phyloP scores from a whole-genome alignment of 2,329 filamentous ascomycete genomes.

The Fusarium circinatum region DNA sequence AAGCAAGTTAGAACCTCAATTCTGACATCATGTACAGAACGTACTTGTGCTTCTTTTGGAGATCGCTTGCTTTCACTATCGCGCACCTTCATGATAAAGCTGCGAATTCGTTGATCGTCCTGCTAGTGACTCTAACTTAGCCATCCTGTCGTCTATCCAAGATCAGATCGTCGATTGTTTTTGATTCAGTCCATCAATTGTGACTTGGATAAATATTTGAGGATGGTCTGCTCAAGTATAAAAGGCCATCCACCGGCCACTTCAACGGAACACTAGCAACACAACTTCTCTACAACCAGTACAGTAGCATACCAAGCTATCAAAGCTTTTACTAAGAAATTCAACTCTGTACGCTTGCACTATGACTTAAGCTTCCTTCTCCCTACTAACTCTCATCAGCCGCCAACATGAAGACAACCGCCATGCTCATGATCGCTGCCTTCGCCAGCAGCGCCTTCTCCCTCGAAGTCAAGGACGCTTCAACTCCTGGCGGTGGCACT shows the following conservation, averaged over 20 bases:
- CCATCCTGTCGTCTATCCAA: accelerated
- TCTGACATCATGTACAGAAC: not conserved
- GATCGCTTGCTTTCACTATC: too few relatives aligned
- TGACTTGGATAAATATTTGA: accelerated
- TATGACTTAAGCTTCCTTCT: accelerated
- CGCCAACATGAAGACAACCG: not conserved
- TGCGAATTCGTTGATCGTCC: not conserved
- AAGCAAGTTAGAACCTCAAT: accelerated
- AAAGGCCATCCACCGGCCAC: accelerated
- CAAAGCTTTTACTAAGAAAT: accelerated
- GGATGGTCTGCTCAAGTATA: accelerated
- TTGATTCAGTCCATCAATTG: accelerated
- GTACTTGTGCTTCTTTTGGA: not conserved
- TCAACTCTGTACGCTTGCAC: not conserved
- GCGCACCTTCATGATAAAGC: not conserved
- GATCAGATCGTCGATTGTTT: accelerated
- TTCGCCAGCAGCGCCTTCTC: not conserved
- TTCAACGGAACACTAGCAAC: accelerated
- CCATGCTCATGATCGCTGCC: not conserved
- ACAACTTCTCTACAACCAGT: not conserved
- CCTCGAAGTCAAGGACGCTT: not conserved
- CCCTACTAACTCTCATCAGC: not conserved
- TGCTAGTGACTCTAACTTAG: too few relatives aligned
- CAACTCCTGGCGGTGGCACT: not conserved
- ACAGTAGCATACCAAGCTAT: accelerated